Base-by-base conservation (phyloP, 768 basidiomycete genomes). In the Tricholoma matsutake region DNA sequence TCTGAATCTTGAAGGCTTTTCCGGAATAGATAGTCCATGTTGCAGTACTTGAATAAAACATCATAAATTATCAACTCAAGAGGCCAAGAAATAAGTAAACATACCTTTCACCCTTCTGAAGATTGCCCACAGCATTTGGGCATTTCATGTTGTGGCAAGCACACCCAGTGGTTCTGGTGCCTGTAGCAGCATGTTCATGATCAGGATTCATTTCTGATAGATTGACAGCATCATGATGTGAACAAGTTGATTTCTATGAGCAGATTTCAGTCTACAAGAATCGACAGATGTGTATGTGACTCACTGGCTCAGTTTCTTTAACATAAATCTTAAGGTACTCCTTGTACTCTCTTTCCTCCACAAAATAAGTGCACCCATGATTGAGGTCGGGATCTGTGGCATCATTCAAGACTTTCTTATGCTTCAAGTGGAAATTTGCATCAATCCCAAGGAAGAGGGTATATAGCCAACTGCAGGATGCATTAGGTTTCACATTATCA, bases 71-170 rank as follows among this genome's bases (percentile, higher is more conserved):
- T n/a, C n/a, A n/a, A n/a, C n/a, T n/a, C n/a, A n/a, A n/a, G n/a
- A n/a, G n/a, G n/a, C n/a, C n/a, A n/a, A n/a, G n/a, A n/a, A n/a
- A n/a, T n/a, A n/a, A n/a, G n/a, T n/a, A n/a, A n/a, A 59, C 65
- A 2, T 65, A 74, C 76, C 69, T 39, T 68, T 78, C 74, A 0
- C 76, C 74, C 6, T 66, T 60, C 47, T 75, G 73, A 2, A 76
- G 63, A 61, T 75, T 71, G 1, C 68, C 73, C 11, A 73, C 63
- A 1, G 65, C 63, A 20, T 52, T 60, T 2, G 73, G 71, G 0
- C 65, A 62, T 9, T 71, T 68, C 64, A 75, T 65, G 22, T 75
- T 67, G 57, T 76, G 74, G 1, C 69, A 67, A 0, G 68, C 56
- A 32, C 77, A 77, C 25, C 63, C 64, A n/a, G 69, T 68, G 2